Base-by-base conservation (phyloP, 2,329 filamentous ascomycete genomes). In the Cercospora sp. region DNA sequence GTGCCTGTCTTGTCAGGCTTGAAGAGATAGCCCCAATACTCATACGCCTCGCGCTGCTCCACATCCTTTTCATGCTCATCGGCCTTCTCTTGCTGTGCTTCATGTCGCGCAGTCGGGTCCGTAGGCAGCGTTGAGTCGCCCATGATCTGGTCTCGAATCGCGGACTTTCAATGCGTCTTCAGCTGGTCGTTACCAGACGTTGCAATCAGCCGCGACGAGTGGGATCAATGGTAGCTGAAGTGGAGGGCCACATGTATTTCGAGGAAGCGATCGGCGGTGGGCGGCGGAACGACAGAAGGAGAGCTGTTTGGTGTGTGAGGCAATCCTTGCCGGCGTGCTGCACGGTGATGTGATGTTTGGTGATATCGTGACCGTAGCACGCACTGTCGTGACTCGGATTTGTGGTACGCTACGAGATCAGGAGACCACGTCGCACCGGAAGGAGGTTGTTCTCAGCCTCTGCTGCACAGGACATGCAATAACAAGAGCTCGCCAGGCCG, bases 1-100 rank as follows among this genome's bases (percentile, higher is more conserved):
- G 82, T 84, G 34, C 82, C 83, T 64, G 82, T 83, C 74, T 84
- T 85, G 78, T 85, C 82, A n/a, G 77, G 74, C 73, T 83, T 81
- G 76, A 85, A 82, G 43, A 85, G 75, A 70, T 84, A 84, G 12
- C 82, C 83, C 83, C 83, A 85, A 71, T 84, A 84, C 69, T 85
- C 78, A 63, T 78, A 78, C 5, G 83, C 83, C 75, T 85, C 83
- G 65, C 74, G 73, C 55, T 78, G 68, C 43, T 77, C 77, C 1
- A 74, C 73, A 6, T 70, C 70, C 30, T 70, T 66, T 68, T 75
- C 77, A 49, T 76, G 74, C 9, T 70, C 58, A n/a, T 72, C 70
- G 3, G 65, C 60, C 5, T 66, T 57, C 37, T 69, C 61, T 24
- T 66, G 37, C 24, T 65, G 63, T 51, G 65, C 68, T 26, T 67